These are phyloP conservation scores for Coniochaeta pulveracea DNA, from an alignment of 2,329 filamentous ascomycete genomes.

Conservation along the genomic window DNA sequence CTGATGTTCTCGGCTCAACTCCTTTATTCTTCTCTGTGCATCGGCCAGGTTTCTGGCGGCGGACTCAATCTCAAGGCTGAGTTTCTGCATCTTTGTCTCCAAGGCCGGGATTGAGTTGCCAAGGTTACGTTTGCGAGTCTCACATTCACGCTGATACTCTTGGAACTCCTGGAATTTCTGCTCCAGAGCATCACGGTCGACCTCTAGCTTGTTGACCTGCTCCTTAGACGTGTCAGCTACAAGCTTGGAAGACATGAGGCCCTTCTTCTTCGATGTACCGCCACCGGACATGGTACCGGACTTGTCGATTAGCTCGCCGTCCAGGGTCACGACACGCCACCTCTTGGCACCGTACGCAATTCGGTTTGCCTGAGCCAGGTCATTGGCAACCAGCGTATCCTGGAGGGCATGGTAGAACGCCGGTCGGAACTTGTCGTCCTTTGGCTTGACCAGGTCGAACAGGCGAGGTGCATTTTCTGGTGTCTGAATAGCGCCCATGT, in stretches of 20 bases:
- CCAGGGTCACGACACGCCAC: conserved; percentile 93
- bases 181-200: conserved; percentile 76
- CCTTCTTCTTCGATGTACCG: conserved; percentile 79
- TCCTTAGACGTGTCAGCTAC: conserved; percentile 80
- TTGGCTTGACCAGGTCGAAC: conserved; percentile 85
- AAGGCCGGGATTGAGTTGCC: conserved; percentile 71
- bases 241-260: conserved; percentile 93
- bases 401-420: conserved; percentile 95
- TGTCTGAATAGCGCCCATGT: conserved; percentile 71
- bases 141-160: conserved; percentile 70
- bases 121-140: conserved; percentile 59
- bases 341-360: conserved; percentile 89
- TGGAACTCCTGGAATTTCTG: conserved; percentile 75
- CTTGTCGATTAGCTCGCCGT: conserved; percentile 92
- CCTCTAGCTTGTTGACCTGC: conserved; percentile 76
- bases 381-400: conserved; percentile 85
- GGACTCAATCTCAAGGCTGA: conserved; percentile 79
- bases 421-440: conserved; percentile 74
- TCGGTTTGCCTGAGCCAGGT: conserved; percentile 90
- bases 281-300: conserved; percentile 98
- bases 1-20: conserved; percentile 71
- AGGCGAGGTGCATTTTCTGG: conserved; percentile 86
- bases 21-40: conserved; percentile 72
- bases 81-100: conserved; percentile 86
- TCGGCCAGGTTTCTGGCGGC: conserved; percentile 75